Evolutionary conservation across 2,329 filamentous ascomycete species (phyloP).

Genomic region (Zopfia rhizophila): DNA sequence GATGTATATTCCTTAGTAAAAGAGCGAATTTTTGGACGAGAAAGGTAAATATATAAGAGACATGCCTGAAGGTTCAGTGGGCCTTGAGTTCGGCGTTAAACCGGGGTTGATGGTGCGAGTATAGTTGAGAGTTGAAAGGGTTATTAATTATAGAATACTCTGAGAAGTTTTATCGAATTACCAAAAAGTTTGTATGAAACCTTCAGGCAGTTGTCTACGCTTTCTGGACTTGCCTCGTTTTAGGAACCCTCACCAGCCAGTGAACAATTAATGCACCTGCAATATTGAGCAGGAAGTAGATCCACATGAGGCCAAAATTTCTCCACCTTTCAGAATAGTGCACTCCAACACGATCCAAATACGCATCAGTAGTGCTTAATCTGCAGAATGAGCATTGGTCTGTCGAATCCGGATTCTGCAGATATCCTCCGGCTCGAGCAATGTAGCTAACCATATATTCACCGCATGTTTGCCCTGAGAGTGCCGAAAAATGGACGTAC

Average conservation of each 20-base stretch:
- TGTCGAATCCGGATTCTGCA: slow-evolving; percentile 44
- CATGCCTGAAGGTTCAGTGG: too few relatives aligned
- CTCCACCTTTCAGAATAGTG: slow-evolving; percentile 55
- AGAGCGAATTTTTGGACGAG: too few relatives aligned
- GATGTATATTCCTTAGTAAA: too few relatives aligned
- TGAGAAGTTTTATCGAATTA: too few relatives aligned
- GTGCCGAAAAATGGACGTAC: slow-evolving; percentile 70
- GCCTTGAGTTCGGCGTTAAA: too few relatives aligned
- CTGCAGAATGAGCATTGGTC: slow-evolving; percentile 50
- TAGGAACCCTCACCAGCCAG: slow-evolving; percentile 60
- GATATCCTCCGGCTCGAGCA: slow-evolving; percentile 39
- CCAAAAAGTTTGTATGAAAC: too few relatives aligned
- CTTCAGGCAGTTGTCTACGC: too few relatives aligned
- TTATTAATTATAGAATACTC: too few relatives aligned
- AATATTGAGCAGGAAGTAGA: slow-evolving; percentile 59
- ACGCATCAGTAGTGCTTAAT: slow-evolving; percentile 46
- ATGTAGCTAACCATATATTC: slow-evolving; percentile 61
- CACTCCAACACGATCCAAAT: slow-evolving; percentile 49
- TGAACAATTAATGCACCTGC: slow-evolving; percentile 58
- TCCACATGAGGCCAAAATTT: slow-evolving; percentile 61
- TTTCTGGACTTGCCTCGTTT: too few relatives aligned
- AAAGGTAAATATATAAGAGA: too few relatives aligned
- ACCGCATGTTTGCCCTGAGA: slow-evolving; percentile 66
- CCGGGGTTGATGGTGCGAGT: too few relatives aligned
- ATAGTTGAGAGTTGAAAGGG: too few relatives aligned